Percentiles rank a stretch among this genome's conserved stretches.
These are phyloP conservation scores for Dissophora globulifera DNA, from an alignment of 192 early-diverging fungal genomes.

Conservation along the genomic window DNA sequence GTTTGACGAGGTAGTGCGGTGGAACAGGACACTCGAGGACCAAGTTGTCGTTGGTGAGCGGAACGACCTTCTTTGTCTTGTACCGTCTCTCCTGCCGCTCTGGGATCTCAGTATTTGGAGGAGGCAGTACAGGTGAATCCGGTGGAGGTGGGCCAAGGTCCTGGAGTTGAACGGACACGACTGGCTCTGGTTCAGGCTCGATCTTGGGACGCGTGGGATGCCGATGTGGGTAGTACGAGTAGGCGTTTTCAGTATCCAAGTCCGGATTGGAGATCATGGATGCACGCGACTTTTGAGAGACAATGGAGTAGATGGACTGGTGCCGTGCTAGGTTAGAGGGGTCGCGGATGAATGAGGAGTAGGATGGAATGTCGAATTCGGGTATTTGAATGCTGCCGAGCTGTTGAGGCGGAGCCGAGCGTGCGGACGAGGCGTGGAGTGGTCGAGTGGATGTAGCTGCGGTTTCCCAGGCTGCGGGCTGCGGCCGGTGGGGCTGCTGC, in stretches of 20 bases:
- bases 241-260: slow-evolving; percentile 34
- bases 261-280: slow-evolving; percentile 49
- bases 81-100: slow-evolving; percentile 60
- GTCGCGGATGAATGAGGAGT: slow-evolving; percentile 42
- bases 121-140: slow-evolving; percentile 45
- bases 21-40: slow-evolving; percentile 80
- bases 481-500: slow-evolving; percentile 5
- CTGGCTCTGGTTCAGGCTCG: slow-evolving; percentile 28
- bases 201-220: slow-evolving; percentile 4
- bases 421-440: slow-evolving; percentile 2
- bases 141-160: slow-evolving; percentile 37
- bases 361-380: slow-evolving; percentile 27
- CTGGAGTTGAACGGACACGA: slow-evolving; percentile 28
- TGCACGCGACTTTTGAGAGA: slow-evolving; percentile 26
- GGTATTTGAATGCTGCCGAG: background rate
- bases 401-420: background rate
- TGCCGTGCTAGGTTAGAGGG: slow-evolving; percentile 27
- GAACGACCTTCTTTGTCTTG: slow-evolving; percentile 65
- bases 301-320: slow-evolving; percentile 38
- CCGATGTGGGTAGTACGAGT: slow-evolving; percentile 44
- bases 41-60: slow-evolving; percentile 74
- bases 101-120: slow-evolving; percentile 46
- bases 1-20: slow-evolving; percentile 55
- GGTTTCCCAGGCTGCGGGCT: slow-evolving; percentile 5
- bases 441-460: slow-evolving; percentile 6